phyloP scores from a whole-genome alignment of 148 eudicot genomes.

The Heliosperma pusillum region DNA sequence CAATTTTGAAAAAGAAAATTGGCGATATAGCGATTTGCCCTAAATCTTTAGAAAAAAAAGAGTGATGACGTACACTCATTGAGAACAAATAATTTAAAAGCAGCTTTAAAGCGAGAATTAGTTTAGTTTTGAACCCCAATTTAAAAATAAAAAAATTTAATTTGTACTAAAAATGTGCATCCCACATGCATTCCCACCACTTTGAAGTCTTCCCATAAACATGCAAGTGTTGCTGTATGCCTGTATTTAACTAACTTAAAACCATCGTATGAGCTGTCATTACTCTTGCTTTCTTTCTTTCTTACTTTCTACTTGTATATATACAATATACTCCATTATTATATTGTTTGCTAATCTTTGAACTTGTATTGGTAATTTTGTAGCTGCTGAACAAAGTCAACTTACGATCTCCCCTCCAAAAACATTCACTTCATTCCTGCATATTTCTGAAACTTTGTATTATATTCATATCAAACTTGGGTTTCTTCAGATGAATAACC shows the following conservation, averaged over 20 bases:
- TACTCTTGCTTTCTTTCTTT: not conserved
- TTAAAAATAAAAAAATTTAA: too few species aligned
- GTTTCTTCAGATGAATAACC: not conserved
- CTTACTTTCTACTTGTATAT: not conserved
- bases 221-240: not conserved
- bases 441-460: not conserved
- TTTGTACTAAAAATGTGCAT: not conserved
- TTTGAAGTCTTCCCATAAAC: too few species aligned
- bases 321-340: not conserved
- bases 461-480: too few species aligned
- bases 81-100: too few species aligned
- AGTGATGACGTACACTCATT: too few species aligned
- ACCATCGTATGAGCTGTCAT: slow-evolving; percentile 11
- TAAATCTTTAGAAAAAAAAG: too few species aligned
- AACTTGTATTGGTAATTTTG: not conserved
- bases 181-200: not conserved
- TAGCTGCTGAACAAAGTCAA: not conserved
- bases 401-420: not conserved
- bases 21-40: too few species aligned
- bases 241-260: not conserved
- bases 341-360: not conserved
- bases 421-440: not conserved
- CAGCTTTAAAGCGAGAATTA: too few species aligned
- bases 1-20: too few species aligned
- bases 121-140: too few species aligned